Evolutionary conservation across 805 yeast species (phyloP).

Genomic region (Candida yuanshanica): DNA sequence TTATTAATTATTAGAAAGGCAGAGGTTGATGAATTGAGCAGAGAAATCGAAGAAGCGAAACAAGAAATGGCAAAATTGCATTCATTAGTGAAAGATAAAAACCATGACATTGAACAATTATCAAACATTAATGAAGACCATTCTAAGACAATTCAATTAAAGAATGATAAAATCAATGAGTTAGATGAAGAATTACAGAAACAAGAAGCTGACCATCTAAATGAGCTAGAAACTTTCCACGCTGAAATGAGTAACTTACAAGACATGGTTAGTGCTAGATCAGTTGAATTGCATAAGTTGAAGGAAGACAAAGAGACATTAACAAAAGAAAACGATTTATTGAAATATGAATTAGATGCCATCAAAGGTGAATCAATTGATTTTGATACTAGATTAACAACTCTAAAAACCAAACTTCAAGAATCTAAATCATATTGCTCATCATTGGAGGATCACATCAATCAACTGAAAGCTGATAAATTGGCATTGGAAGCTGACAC

Average conservation of each 20-base stretch:
- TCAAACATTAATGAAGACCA: conserved; percentile 7
- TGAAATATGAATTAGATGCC: conserved; percentile 21
- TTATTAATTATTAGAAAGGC: conserved; percentile 21
- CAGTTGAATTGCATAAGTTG: conserved; percentile 23
- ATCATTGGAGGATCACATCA: conserved; percentile 22
- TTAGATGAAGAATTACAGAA: conserved; percentile 26
- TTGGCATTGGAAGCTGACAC: conserved; percentile 39
- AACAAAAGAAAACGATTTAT: conserved; percentile 18
- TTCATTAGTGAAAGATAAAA: conserved; percentile 5
- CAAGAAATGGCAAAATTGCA: not conserved
- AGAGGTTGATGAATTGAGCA: conserved; percentile 23
- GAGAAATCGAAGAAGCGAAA: conserved; percentile 13
- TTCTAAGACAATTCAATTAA: conserved; percentile 12
- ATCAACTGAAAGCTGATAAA: conserved; percentile 29
- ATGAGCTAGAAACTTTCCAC: conserved; percentile 32
- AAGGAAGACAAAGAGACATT: conserved; percentile 23
- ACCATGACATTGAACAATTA: conserved; percentile 8
- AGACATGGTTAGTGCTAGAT: conserved; percentile 22
- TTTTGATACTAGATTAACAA: conserved; percentile 21
- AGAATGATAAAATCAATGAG: conserved; percentile 22
- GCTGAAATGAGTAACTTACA: conserved; percentile 30
- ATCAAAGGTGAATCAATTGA: conserved; percentile 22
- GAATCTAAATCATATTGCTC: conserved; percentile 17
- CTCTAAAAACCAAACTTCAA: conserved; percentile 13
- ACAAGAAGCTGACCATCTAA: conserved; percentile 31